These are phyloP conservation scores for Saraca asoca DNA, from an alignment of 331 rosid species.

Conservation along the genomic window DNA sequence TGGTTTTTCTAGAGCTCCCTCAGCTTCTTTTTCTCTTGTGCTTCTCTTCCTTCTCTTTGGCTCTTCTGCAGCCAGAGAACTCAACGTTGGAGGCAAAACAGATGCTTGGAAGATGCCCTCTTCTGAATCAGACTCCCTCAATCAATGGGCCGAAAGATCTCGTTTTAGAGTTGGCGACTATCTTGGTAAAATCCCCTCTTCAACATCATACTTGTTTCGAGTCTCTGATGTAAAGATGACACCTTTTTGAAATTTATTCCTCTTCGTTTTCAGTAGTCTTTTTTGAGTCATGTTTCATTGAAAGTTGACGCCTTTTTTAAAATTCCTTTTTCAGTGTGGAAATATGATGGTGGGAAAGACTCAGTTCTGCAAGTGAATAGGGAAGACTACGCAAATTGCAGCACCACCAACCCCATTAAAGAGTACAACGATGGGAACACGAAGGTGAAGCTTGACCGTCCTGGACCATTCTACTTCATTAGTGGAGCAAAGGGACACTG, in stretches of 20 bases:
- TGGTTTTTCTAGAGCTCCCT: constrained; percentile 31
- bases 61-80: constrained; percentile 63
- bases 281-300: no score
- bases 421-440: constrained; percentile 64
- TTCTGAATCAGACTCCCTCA: constrained; percentile 68
- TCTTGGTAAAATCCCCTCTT: constrained; percentile 51
- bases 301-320: background rate
- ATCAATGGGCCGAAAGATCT: constrained; percentile 68
- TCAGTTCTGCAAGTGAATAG: constrained; percentile 70
- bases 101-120: constrained; percentile 77
- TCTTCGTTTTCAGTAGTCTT: no score
- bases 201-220: background rate
- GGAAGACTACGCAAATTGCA: constrained; percentile 67
- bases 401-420: constrained; percentile 43
- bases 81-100: constrained; percentile 71
- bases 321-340: constrained; percentile 58
- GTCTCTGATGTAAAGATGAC: no score
- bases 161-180: constrained; percentile 71
- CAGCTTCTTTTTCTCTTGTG: constrained; percentile 35
- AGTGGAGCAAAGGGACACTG: constrained; percentile 83
- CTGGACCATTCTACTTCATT: constrained; percentile 79
- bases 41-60: constrained; percentile 50
- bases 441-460: constrained; percentile 57
- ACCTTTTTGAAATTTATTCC: no score
- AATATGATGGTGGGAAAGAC: constrained; percentile 73